A percentile compares a stretch with the other conserved stretches of the same genome.
phyloP scores from a whole-genome alignment of 768 basidiomycete species.

The Mycena venus region DNA sequence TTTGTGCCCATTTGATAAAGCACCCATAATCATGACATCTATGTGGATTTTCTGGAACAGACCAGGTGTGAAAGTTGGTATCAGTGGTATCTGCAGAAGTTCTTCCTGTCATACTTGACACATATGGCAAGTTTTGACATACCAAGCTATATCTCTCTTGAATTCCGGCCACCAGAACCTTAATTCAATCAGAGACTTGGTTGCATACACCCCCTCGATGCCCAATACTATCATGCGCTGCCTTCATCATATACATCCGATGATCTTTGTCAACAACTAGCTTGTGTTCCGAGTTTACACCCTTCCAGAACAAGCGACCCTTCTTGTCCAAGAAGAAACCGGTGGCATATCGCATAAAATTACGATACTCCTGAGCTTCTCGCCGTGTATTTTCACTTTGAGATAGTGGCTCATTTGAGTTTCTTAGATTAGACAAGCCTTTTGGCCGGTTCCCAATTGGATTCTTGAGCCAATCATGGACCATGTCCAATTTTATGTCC shows the following conservation, averaged over 20 bases:
- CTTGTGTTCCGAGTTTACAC: neutral
- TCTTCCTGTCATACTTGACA: slow-evolving; percentile 14
- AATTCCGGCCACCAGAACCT: slow-evolving; percentile 29
- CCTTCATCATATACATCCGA: neutral
- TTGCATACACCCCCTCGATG: slow-evolving; percentile 19
- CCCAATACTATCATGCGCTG: slow-evolving; percentile 19
- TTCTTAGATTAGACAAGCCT: too few relatives aligned
- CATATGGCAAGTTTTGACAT: slow-evolving; percentile 11
- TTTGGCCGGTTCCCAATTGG: neutral
- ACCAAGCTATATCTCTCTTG: slow-evolving; percentile 20
- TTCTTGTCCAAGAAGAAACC: neutral
- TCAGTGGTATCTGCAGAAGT: neutral
- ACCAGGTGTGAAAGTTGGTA: too few relatives aligned
- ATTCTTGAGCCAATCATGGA: too few relatives aligned
- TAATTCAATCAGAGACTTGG: neutral
- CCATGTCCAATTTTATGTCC: too few relatives aligned
- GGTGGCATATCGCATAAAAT: neutral
- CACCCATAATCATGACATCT: too few relatives aligned
- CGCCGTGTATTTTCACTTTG: too few relatives aligned
- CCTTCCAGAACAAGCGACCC: neutral
- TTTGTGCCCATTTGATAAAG: too few relatives aligned
- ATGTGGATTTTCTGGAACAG: neutral
- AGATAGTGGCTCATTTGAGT: too few relatives aligned
- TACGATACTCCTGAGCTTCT: neutral
- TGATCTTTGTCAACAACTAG: neutral